These are phyloP conservation scores for Diaporthe sp. DNA, from an alignment of 2,329 filamentous ascomycete species.

Conservation along the genomic window DNA sequence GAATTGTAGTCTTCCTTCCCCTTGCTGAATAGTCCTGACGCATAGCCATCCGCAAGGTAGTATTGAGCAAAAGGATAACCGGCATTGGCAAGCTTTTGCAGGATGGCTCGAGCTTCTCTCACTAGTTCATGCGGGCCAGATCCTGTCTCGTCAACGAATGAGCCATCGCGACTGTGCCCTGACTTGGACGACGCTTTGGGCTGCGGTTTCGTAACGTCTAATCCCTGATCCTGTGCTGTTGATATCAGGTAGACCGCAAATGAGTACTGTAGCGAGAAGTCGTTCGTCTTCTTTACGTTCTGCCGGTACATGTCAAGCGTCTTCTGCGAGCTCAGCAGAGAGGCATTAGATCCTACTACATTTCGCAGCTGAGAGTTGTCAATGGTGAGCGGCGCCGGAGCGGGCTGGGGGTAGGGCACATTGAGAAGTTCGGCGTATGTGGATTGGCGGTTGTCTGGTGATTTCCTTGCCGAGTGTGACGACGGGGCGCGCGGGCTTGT, in stretches of 20 bases:
- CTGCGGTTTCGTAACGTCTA: slow-evolving; percentile 60
- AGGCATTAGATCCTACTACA: slow-evolving; percentile 88
- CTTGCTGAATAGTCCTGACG: slow-evolving; percentile 94
- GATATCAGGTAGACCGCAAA: slow-evolving; percentile 96
- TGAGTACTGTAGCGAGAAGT: slow-evolving; percentile 90
- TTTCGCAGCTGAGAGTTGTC: slow-evolving; percentile 85
- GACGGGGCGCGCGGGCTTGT: slow-evolving; percentile 60
- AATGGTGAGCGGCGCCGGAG: slow-evolving; percentile 72
- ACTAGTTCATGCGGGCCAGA: slow-evolving; percentile 75
- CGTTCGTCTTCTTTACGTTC: slow-evolving; percentile 97
- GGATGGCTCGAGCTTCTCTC: slow-evolving; percentile 87
- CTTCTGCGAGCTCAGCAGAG: slow-evolving; percentile 88
- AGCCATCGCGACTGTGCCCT: slow-evolving; percentile 57
- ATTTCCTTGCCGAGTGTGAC: slow-evolving; percentile 55
- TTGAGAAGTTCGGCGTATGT: slow-evolving; percentile 72
- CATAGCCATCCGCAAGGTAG: slow-evolving; percentile 93
- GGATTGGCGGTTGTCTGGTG: slow-evolving; percentile 63
- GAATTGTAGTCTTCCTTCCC: slow-evolving; percentile 91
- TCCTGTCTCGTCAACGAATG: slow-evolving; percentile 56
- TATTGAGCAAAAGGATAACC: slow-evolving; percentile 98
- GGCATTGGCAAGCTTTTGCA: slow-evolving; percentile 85
- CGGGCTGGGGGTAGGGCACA: slow-evolving; percentile 83
- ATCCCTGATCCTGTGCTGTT: slow-evolving; percentile 81
- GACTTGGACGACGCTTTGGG: slow-evolving; percentile 58
- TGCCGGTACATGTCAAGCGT: slow-evolving; percentile 97